Percentiles rank a stretch among this genome's conserved stretches.
Evolutionary conservation across 2,329 filamentous ascomycete genomes (phyloP).

Genomic region (Colletotrichum siamense): DNA sequence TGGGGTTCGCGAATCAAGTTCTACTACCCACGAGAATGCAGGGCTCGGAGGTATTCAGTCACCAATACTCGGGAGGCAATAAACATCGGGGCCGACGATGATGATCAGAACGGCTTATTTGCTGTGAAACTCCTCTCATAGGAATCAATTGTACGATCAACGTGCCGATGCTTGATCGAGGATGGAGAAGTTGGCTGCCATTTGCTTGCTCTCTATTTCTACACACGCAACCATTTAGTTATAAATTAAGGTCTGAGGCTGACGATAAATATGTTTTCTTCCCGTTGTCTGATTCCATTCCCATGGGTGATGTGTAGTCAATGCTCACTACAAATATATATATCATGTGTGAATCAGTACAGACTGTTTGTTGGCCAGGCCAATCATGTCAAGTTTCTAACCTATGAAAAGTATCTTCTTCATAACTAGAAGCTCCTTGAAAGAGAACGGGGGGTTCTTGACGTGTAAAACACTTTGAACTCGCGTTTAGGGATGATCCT

Average conservation of each 20-base stretch:
- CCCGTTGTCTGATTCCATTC: accelerated
- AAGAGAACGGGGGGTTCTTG: not conserved
- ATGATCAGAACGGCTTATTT: not conserved
- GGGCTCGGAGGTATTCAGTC: not conserved
- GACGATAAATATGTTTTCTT: too few relatives aligned
- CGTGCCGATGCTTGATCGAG: not conserved
- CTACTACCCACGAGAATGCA: not conserved
- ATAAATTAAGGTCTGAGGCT: not conserved
- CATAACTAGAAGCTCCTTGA: not conserved
- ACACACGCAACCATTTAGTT: not conserved
- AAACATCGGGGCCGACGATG: accelerated
- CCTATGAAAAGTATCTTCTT: too few relatives aligned
- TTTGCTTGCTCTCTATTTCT: too few relatives aligned
- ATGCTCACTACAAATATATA: not conserved
- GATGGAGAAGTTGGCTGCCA: too few relatives aligned
- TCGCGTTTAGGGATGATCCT: too few relatives aligned
- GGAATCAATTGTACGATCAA: accelerated
- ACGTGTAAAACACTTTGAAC: too few relatives aligned
- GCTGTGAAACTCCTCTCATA: not conserved
- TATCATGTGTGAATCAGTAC: accelerated
- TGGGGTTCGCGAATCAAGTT: accelerated
- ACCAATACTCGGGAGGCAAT: accelerated
- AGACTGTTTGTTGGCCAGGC: not conserved
- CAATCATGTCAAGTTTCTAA: too few relatives aligned
- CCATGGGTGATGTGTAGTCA: not conserved